Evolutionary conservation across 1,139 yeast species (phyloP), one percentile per base, ranked within the genome.

Genomic region (Geotrichum cucujoidarum): DNA sequence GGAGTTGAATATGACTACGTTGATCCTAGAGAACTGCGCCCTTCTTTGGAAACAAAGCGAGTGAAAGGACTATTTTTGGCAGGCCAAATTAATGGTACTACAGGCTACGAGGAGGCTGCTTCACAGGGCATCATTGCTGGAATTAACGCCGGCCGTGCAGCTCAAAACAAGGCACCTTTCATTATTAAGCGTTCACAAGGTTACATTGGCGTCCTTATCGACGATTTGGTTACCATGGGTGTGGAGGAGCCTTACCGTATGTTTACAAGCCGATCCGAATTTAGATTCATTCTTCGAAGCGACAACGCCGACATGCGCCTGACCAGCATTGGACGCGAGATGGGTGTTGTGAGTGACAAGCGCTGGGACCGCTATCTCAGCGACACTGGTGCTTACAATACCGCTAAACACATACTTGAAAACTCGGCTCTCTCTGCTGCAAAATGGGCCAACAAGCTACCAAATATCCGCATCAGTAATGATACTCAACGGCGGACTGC

Each of bases 101-200:
- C 99, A 0, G 99, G 99, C 0, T 94, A 94, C 60, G 99, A 94
- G 68, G 99, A 94, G 64, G 99, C 99, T 0, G 96, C 97, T 1
- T 83, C 97, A 0, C 98, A 92, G 62, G 99, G 99, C 1, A 76
- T 90, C 50, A 69, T 94, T 43, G 98, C 99, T 1, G 99, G 99
- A 5, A 83, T 90, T 34, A 94, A 94, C 63, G 97, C 98, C 0
- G 92, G 90, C 0, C 53, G 69, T n/a, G 60, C 77, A 0, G 59
- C 66, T 18, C 59, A 64, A 44, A 60, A 64, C 0, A 70, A 70
- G 35, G 72, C 70, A 0, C 76, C 80, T 1, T 67, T 92, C 53
- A 70, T 72, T 30, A 60, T 94, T 17, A 74, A 78, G 16, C 72
- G 99, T 53, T 76, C 88, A 0, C 94, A 89, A 61, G 97, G 95